Evolutionary conservation across 2,329 filamentous ascomycete species (phyloP), one percentile per base, ranked within the genome.

Genomic region (Fusarium tjaetaba): DNA sequence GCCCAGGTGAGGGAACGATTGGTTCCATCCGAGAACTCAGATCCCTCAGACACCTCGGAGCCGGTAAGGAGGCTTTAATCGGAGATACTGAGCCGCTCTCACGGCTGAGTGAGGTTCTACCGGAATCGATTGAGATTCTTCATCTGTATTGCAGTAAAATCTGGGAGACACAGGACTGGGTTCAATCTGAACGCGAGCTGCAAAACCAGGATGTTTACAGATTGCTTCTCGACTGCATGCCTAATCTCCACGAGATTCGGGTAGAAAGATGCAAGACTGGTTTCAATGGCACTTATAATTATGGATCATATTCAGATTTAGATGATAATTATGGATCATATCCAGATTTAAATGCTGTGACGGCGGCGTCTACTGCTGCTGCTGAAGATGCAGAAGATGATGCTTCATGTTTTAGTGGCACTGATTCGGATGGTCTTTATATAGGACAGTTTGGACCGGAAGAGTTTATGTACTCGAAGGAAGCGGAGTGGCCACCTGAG

Each of bases 81-180:
- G 62, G 51, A 8, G 46, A 32, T 0, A 7, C 14, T 11, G n/a
- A n/a, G 11, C 38, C 36, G 1, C 7, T 32, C 0, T 7, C 26
- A 13, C 16, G 16, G 13, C 4, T 68, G 5, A 42, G 24, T 4
- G 42, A 66, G 16, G 45, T 34, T 14, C n/a, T 73, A 0, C 70
- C 70, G 11, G 30, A 5, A 11, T 65, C 53, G 10, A 22, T 75
- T 10, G 55, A 75, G 42, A 63, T 49, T 36, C 24, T 69, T 30
- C 28, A 56, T 2, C 26, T 71, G 2, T 22, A 61, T 10, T 65
- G 24, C 0, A 5, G 45, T 18, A 14, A 15, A 2, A 3, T 10
- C 4, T 56, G 7, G 26, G 1, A 14, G 0, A 22, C 7, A 20
- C 0, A 10, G 24, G 11, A 18, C 2, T 39, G 8, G 34, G 5